Evolutionary conservation across 768 basidiomycete genomes (phyloP), one percentile per base, ranked within the genome.

Genomic region (Hypholoma sublateritium): DNA sequence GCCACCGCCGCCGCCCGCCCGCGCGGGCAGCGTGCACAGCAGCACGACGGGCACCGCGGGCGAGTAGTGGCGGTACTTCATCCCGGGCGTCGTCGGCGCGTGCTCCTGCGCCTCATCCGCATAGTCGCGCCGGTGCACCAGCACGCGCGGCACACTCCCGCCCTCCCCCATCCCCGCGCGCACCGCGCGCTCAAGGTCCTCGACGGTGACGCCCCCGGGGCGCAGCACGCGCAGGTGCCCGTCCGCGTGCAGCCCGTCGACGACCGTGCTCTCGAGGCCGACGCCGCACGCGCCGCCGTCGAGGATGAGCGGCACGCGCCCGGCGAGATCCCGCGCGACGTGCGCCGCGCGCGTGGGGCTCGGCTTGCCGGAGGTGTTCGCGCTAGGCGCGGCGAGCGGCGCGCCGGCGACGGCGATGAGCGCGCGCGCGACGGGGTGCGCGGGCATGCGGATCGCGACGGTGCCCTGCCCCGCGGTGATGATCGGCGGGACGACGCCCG

Each of bases 51-150:
- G 93, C 4, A 95, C 87, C 1, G 87, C 76, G 2, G 97, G 97
- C 21, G 95, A 90, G 70, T 99, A 99, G 73, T 99, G 97, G 50
- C 89, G 84, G 70, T 99, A 99, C 74, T 99, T 99, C 95, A 98
- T 97, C 32, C 97, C 97, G 2, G 97, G 97, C 0, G 97, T 98
- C 7, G 93, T 94, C 8, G 97, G 97, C 0, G 86, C 82, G 37
- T 78, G 76, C 69, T 93, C 91, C 56, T 90, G 76, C n/a, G 70
- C 71, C 37, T 82, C 77, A 65, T 91, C 90, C 32, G 73, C 63
- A 66, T 87, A 95, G 69, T 96, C 92, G 12, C 91, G 83, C 51
- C 81, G 78, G 67, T 93, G 89, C 12, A 94, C 91, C 53, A 94
- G 77, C 25, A 93, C 88, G 14, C 72, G 74, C 2, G 87, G 86